Conservation (phyloP, 768 basidiomycete species). For the Hebeloma cylindrosporum region DNA sequence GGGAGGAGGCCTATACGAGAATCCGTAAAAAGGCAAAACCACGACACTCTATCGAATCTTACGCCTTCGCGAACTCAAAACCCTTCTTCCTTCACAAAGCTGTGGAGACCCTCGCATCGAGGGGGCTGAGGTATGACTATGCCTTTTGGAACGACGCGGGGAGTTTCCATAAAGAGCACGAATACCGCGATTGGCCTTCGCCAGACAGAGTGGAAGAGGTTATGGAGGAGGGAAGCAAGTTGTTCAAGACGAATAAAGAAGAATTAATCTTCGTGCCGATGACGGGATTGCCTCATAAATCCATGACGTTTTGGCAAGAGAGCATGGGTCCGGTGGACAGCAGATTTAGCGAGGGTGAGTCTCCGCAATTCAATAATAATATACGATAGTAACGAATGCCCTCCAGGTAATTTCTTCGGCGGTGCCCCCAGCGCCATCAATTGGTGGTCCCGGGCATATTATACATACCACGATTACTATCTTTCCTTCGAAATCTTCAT, state of each 20-base stretch:
- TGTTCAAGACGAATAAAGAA: slow-evolving; percentile 35
- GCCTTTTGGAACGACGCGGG: slow-evolving; percentile 61
- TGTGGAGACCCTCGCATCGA: slow-evolving; percentile 22
- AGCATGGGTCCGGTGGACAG: slow-evolving; percentile 48
- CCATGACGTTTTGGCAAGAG: slow-evolving; percentile 40
- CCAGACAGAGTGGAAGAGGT: slow-evolving; percentile 37
- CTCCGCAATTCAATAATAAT: background rate
- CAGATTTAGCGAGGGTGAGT: slow-evolving; percentile 51
- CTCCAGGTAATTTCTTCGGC: slow-evolving; percentile 55
- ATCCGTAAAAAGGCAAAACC: slow-evolving; percentile 48
- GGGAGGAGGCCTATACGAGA: slow-evolving; percentile 34
- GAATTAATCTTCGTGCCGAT: slow-evolving; percentile 51
- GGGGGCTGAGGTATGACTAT: slow-evolving; percentile 43
- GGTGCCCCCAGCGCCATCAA: slow-evolving; percentile 41
- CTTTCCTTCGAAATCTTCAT: slow-evolving; percentile 43
- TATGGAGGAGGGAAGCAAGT: slow-evolving; percentile 35
- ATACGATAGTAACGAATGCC: background rate
- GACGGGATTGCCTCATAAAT: slow-evolving; percentile 30
- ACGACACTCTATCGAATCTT: slow-evolving; percentile 45
- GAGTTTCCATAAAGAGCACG: slow-evolving; percentile 45
- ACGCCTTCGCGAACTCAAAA: slow-evolving; percentile 55
- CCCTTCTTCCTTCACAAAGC: slow-evolving; percentile 51
- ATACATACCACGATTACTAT: slow-evolving; percentile 52
- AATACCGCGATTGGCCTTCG: slow-evolving; percentile 48
- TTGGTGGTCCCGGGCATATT: slow-evolving; percentile 49